Evolutionary conservation across 371 early-diverging fungal species (phyloP).

Genomic region (Mortierella sp.): DNA sequence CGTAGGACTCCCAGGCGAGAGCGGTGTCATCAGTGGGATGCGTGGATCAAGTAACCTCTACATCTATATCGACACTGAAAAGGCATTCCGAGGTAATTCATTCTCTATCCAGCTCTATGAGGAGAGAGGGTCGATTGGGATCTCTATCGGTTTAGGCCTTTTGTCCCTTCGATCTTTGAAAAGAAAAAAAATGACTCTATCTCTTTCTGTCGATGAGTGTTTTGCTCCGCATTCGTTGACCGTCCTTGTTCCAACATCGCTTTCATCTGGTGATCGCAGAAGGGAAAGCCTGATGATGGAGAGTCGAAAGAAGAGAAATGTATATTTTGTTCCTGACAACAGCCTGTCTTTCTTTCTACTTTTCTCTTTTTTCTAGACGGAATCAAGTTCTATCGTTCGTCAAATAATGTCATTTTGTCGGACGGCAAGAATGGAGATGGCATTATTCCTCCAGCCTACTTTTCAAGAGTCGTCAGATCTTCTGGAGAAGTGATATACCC

Average conservation of each 20-base stretch:
- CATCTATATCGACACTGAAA: slow-evolving; percentile 77
- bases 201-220: too few species aligned
- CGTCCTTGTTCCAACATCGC: too few species aligned
- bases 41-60: slow-evolving; percentile 69
- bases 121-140: too few species aligned
- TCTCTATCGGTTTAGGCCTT: too few species aligned
- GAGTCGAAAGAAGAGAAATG: too few species aligned
- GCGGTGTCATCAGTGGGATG: slow-evolving; percentile 83
- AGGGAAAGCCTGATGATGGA: too few species aligned
- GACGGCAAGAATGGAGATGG: slow-evolving; percentile 78
- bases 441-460: slow-evolving; percentile 69
- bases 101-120: not conserved
- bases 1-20: slow-evolving; percentile 71
- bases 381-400: slow-evolving; percentile 76
- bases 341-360: slow-evolving; percentile 1
- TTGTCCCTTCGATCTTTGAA: too few species aligned
- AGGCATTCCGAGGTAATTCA: slow-evolving; percentile 70
- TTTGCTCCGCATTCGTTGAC: too few species aligned
- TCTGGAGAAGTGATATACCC: slow-evolving; percentile 19
- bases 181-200: not conserved
- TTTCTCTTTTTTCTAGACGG: slow-evolving; percentile 61
- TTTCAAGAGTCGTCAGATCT: slow-evolving; percentile 50
- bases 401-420: slow-evolving; percentile 84
- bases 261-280: too few species aligned
- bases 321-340: too few species aligned